Evolutionary conservation across 495 filamentous ascomycete species (phyloP), one percentile per base, ranked within the genome.

Genomic region (Daldinia bambusicola): DNA sequence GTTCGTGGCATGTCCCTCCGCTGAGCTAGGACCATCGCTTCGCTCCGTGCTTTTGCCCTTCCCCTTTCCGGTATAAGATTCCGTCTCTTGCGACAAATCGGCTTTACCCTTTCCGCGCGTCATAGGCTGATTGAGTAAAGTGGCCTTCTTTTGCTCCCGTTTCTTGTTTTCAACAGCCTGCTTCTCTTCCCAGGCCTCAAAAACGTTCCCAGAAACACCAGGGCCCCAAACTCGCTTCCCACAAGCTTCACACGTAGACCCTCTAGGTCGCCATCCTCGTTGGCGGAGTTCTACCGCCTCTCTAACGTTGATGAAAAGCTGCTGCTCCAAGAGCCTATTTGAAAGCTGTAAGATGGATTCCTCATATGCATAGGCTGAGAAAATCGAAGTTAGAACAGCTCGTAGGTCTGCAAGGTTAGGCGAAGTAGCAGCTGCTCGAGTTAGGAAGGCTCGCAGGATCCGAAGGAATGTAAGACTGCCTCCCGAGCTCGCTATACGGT

Each of bases 351-450:
- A 84, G 12, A 99, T 90, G 4, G 91, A 92, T 72, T 92, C 90
- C 77, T 98, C 96, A 76, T 97, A 97, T 0, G 93, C 89, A 74
- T 99, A 98, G 0, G 96, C 94, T 1, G 95, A 90, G 79, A 99
- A 99, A 51, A 99, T 93, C 6, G 92, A 93, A 1, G 88, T 83
- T 2, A 99, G 86, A 1, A 98, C 94, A 45, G 88, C 85, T 26
- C 96, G 90, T 12, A 99, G 84, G 74, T 98, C 94, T 4, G 92
- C 89, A 0, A 98, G 87, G 30, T 91, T 95, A 0, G 95, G 93
- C 2, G 95, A 97, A 30, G 91, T 89, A 26, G 84, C 81, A 1
- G 92, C 90, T 0, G 94, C 94, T 18, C 93, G 89, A 2, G 90
- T 88, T n/a, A 99, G 87, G 80, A 99, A 98, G 7, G 91, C 91